A percentile compares a stretch with the other conserved stretches of the same genome.
These are phyloP conservation scores for Vitis hybrid DNA, from an alignment of 177 flowering plant genomes.

Conservation along the genomic window DNA sequence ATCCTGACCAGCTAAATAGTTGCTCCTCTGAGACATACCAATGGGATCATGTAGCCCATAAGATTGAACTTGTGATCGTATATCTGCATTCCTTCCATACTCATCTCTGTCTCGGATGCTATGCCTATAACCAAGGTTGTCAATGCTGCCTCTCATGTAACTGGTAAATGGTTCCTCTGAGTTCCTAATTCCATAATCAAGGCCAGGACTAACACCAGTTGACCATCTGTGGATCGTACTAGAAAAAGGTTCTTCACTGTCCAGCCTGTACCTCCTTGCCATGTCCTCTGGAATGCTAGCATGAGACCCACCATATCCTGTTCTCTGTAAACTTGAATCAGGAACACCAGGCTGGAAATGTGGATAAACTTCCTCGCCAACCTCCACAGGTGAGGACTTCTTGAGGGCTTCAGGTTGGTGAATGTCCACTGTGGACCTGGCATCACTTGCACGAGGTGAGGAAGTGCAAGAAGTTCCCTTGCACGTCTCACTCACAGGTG, in stretches of 20 bases:
- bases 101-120: constrained; percentile 15
- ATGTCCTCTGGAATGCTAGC: constrained; percentile 20
- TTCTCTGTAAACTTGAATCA: background rate
- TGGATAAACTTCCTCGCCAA: constrained; percentile 10
- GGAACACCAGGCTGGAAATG: constrained; percentile 5
- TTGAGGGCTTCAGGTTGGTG: constrained; percentile 3
- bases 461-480: constrained; percentile 3
- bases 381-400: constrained; percentile 6
- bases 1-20: constrained; percentile 19
- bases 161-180: constrained; percentile 12
- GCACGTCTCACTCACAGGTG: background rate
- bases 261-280: constrained; percentile 20
- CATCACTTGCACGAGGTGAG: background rate
- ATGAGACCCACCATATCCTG: constrained; percentile 12
- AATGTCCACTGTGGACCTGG: constrained; percentile 12
- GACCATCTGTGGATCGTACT: constrained; percentile 12
- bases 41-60: constrained; percentile 34
- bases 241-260: constrained; percentile 10
- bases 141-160: constrained; percentile 9
- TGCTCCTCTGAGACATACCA: constrained; percentile 18
- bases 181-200: constrained; percentile 14
- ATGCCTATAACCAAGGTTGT: constrained; percentile 17
- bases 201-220: background rate
- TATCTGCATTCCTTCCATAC: constrained; percentile 15
- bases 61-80: constrained; percentile 21